Base-by-base conservation (phyloP, 495 filamentous ascomycete species). In the Aspergillus asperescens region DNA sequence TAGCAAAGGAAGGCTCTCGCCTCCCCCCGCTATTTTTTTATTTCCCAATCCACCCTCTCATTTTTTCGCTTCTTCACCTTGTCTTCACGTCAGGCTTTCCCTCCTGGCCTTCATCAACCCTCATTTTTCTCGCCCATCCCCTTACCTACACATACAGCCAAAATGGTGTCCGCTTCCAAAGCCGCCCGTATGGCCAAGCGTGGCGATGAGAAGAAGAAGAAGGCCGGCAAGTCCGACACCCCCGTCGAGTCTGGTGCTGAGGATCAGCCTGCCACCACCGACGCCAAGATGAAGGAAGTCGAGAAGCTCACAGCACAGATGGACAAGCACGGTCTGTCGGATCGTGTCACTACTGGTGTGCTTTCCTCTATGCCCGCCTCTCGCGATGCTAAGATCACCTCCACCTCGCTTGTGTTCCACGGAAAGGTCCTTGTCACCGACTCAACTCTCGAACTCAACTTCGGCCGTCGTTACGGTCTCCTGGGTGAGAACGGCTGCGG, bases 401-500 rank as follows among this genome's bases (percentile, higher is more conserved):
- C 92, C 32, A 82, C 83, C 60, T 94, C 87, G 28, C 77, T 99
- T 48, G 90, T 95, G 52, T 99, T 99, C 81, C 93, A 99, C 76
- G 93, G 93, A 56, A 91, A 86, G 58, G 94, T 99, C 57, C 83
- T 99, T 48, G 85, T 99, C 69, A 89, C 82, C 60, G 93, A 99
- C 69, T 85, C 88, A 48, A 91, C 85, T 22, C 79, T 99, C 62
- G 93, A 99, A 70, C 79, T 99, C 60, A 95, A 89, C 65, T 90
- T 90, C 65, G 88, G 87, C 50, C 87, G 92, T 58, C 83, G 93
- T 46, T 99, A 99, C 68, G 93, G 93, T 66, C 75, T 99, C 46
- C 74, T 99, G 50, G 93, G 93, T 62, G 93, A 99, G 79, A 99
- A 99, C 83, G 93, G 93, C 45, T 99, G 93, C 64, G 93, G 93